Evolutionary conservation across 1,284 basidiomycete species (phyloP), one percentile per base, ranked within the genome.

Genomic region (Apiotrichum laibachii): DNA sequence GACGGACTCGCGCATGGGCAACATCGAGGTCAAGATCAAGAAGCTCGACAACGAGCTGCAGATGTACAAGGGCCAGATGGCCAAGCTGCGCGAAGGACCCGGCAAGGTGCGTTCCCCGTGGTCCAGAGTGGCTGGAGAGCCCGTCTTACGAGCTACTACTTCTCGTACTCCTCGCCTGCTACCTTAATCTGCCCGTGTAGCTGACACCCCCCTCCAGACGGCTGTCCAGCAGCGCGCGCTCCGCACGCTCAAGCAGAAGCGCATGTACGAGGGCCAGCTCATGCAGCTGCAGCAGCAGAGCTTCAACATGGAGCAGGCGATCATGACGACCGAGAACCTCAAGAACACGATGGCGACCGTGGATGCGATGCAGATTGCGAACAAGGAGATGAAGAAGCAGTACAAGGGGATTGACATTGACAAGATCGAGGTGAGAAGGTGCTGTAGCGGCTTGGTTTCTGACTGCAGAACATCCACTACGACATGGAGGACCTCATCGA

Each of bases 281-380:
- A 83, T 85, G 11, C 92, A 97, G 77, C 83, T 99, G 15, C 83
- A 89, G 50, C 96, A 99, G 76, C 96, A 99, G 78, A 88, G 90
- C 22, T 99, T 92, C 82, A 99, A 99, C 79, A 99, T 99, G 92
- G 95, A 99, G 80, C 94, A 92, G 63, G 90, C 95, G 26, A 86
- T 89, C 12, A 87, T 99, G 77, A 89, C 92, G 18, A 98, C 95
- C 5, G 96, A 99, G 79, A 99, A 99, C 78, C 80, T 99, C 67
- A 86, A 92, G 63, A 99, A 98, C 75, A 99, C 96, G 7, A 99
- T 99, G 96, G 95, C 93, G n/a, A 99, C 96, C 0, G 88, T 99
- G 22, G 92, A 97, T 71, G 96, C 93, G 7, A 98, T 99, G 94
- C 87, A 92, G 73, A 77, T 85, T n/a, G 94, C 96, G 19, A 98